Evolutionary conservation across 148 eudicot genomes (phyloP).

Genomic region (Salicornia ramosissima): DNA sequence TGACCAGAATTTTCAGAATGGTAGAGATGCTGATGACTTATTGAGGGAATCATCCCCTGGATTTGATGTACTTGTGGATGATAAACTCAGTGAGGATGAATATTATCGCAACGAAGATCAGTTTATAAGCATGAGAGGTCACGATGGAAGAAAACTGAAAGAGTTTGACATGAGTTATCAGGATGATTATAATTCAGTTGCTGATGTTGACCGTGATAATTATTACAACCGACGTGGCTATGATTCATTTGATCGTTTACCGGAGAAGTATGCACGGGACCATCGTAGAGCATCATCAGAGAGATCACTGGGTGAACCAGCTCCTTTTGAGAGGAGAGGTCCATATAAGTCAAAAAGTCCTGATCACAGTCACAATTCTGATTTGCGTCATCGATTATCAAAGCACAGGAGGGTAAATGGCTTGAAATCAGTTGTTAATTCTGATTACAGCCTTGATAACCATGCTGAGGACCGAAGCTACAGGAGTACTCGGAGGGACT

Average conservation of each 20-base stretch:
- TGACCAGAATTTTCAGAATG: constrained; percentile 37
- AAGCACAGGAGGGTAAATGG: constrained; percentile 65
- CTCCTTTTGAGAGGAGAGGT: constrained; percentile 47
- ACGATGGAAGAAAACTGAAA: constrained; percentile 40
- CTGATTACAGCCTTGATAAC: constrained; percentile 42
- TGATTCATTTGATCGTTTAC: constrained; percentile 43
- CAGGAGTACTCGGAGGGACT: constrained; percentile 45
- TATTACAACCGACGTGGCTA: constrained; percentile 49
- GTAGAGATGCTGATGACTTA: constrained; percentile 61
- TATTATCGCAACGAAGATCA: constrained; percentile 69
- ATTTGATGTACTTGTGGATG: constrained; percentile 95
- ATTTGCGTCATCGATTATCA: constrained; percentile 69
- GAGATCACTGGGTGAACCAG: constrained; percentile 34
- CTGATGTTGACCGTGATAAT: constrained; percentile 41
- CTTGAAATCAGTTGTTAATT: constrained; percentile 63
- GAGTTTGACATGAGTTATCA: constrained; percentile 52
- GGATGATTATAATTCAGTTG: constrained; percentile 39
- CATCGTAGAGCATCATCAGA: constrained; percentile 50
- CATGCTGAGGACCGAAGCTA: constrained; percentile 42
- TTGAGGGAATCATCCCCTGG: constrained; percentile 94
- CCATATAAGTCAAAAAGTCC: constrained; percentile 35
- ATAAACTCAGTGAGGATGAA: constrained; percentile 54
- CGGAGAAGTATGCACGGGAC: constrained; percentile 51
- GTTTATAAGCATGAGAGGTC: constrained; percentile 41
- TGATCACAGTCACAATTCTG: constrained; percentile 42